Conservation (phyloP, 306 rosid species). For the Lathyrus tuberosus region DNA sequence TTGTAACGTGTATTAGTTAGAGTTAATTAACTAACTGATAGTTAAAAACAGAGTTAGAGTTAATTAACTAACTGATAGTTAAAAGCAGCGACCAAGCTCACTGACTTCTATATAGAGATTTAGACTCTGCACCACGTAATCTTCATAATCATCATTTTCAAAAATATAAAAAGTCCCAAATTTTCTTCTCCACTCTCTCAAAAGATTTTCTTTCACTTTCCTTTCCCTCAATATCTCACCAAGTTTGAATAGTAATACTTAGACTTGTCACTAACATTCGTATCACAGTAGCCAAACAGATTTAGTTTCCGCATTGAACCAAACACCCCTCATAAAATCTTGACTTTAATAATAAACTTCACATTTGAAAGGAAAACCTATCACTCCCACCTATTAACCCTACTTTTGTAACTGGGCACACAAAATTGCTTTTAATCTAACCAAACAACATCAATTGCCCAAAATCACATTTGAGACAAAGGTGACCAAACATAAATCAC, state of each 20-base stretch:
- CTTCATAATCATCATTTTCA: too few species aligned
- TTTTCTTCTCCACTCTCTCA: not conserved
- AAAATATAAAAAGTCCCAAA: not conserved
- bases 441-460: not conserved
- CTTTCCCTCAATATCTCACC: not conserved
- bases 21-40: not conserved
- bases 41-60: conserved; percentile 2
- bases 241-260: not conserved
- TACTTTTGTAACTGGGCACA: not conserved
- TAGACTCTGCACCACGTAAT: conserved; percentile 1
- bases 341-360: not conserved
- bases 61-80: not conserved
- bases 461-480: not conserved
- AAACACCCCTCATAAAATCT: not conserved
- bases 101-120: not conserved
- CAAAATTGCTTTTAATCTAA: not conserved
- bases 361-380: conserved; percentile 9
- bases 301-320: not conserved
- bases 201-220: not conserved
- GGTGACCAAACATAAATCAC: conserved; percentile 6
- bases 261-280: not conserved
- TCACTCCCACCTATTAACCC: not conserved
- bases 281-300: conserved; percentile 15
- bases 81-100: not conserved
- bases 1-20: not conserved